These are phyloP conservation scores for Scheffersomyces quercinus DNA, from an alignment of 1,139 yeast species.

Conservation along the genomic window DNA sequence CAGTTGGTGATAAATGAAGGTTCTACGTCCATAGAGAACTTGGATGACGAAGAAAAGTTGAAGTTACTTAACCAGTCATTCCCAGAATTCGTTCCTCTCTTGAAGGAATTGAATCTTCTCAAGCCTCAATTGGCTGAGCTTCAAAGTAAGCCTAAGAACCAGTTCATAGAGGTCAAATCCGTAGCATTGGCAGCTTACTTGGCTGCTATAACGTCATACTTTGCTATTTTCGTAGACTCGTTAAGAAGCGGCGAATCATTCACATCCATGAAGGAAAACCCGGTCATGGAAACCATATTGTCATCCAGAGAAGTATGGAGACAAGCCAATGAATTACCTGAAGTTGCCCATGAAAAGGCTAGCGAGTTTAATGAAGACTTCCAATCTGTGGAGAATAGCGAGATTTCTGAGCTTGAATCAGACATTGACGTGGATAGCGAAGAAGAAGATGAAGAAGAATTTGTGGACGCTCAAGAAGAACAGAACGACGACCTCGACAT, in stretches of 20 bases:
- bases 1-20: conserved; percentile 27
- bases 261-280: conserved; percentile 74
- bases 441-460: conserved; percentile 16
- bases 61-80: conserved; percentile 56
- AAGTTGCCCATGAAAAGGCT: conserved; percentile 8
- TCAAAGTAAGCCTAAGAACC: conserved; percentile 29
- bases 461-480: conserved; percentile 9
- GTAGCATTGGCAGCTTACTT: conserved; percentile 76
- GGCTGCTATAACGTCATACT: conserved; percentile 72
- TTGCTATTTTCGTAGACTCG: conserved; percentile 65
- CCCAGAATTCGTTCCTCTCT: conserved; percentile 83
- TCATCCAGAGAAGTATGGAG: conserved; percentile 90
- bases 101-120: conserved; percentile 59
- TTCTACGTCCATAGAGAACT: conserved; percentile 23
- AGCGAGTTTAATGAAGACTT: conserved; percentile 21
- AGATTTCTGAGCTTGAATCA: conserved; percentile 20
- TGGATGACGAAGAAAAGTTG: conserved; percentile 46
- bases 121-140: conserved; percentile 39
- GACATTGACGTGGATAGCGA: conserved; percentile 9
- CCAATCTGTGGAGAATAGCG: conserved; percentile 32
- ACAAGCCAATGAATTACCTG: conserved; percentile 59
- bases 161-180: conserved; percentile 49
- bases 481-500: conserved; percentile 43
- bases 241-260: conserved; percentile 57
- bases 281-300: conserved; percentile 83